phyloP scores from a whole-genome alignment of 306 rosid species.

The cucumber (Cucumis sativus) region Cucumber_9930_V3 NC_026660.2:8314501-8315000 shows the following conservation, averaged over 20 bases:
- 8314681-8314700: slow-evolving; percentile 73
- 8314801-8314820: background rate
- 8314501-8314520: slow-evolving; percentile 64
- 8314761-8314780: background rate
- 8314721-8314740: background rate
- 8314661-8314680: slow-evolving; percentile 77
- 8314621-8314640: slow-evolving; percentile 88
- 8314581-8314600: slow-evolving; percentile 41
- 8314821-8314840: background rate
- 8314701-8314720: slow-evolving; percentile 47
- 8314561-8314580: background rate
- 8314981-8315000: background rate
- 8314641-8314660: slow-evolving; percentile 71
- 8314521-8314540: slow-evolving; percentile 24
- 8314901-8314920: background rate
- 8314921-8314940: background rate
- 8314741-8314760: background rate
- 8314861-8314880: background rate
- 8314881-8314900: background rate
- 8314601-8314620: slow-evolving; percentile 69
- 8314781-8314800: background rate
- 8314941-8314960: background rate
- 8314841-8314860: background rate
- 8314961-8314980: background rate
- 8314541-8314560: background rate